Conservation (phyloP, 257 asterid species). For the Ligustrum vulgare region DNA sequence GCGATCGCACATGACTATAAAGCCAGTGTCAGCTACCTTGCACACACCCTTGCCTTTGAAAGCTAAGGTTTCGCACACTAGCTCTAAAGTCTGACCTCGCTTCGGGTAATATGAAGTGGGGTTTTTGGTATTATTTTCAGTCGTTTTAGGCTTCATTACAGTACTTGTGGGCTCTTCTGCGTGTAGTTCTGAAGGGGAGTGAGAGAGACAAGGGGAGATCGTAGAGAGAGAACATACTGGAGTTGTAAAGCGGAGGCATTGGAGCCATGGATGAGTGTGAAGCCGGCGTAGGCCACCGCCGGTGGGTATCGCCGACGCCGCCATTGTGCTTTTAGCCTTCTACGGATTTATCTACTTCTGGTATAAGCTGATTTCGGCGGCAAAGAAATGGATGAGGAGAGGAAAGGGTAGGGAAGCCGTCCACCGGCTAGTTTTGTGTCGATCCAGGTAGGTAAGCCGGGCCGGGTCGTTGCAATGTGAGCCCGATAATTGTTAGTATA, state of each 20-base stretch:
- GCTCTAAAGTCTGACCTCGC: conserved; percentile 84
- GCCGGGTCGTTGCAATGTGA: not conserved
- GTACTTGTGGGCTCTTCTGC: conserved; percentile 37
- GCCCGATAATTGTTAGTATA: no score
- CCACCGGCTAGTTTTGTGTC: no score
- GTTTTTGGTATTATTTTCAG: conserved; percentile 11
- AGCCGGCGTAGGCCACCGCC: conserved; percentile 49
- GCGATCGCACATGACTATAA: conserved; percentile 82
- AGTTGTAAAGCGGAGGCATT: conserved; percentile 33
- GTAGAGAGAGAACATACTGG: conserved; percentile 31
- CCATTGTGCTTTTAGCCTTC: conserved; percentile 26
- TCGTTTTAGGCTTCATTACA: conserved; percentile 22
- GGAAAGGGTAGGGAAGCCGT: no score
- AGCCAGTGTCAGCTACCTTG: conserved; percentile 79
- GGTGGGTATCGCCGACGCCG: conserved; percentile 36
- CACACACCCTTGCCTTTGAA: conserved; percentile 91
- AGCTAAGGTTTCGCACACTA: conserved; percentile 83
- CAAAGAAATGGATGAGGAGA: conserved; percentile 24
- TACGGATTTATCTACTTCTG: conserved; percentile 17
- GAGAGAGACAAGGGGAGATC: conserved; percentile 33
- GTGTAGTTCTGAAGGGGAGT: conserved; percentile 33
- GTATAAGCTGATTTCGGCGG: conserved; percentile 22
- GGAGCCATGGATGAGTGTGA: conserved; percentile 46
- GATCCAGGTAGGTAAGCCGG: no score
- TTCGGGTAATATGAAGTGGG: conserved; percentile 58